Evolutionary conservation across 140 eudicot genomes (phyloP), one percentile per base, ranked within the genome.

Genomic region (Senecio squalidus): DNA sequence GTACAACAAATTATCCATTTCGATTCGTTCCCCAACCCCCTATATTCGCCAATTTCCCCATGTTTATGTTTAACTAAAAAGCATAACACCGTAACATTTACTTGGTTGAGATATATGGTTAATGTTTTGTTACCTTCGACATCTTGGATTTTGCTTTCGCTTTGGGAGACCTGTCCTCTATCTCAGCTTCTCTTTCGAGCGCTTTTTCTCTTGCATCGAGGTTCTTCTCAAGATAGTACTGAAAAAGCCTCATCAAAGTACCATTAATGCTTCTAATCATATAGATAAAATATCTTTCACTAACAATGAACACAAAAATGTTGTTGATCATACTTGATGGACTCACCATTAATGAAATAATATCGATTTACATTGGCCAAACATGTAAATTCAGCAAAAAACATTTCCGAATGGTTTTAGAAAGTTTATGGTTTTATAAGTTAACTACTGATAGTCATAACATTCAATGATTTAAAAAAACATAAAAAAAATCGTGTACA

Each of bases 201-300:
- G 85, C 96, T 58, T 78, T 87, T 56, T 82, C 78, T 68, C 98
- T 82, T 49, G 95, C 98, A 48, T 92, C 98, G 15, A 92, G 82
- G 69, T 92, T 92, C 93, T 92, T 92, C 93, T 92, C 98, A 61
- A 92, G 77, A 80, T 92, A 92, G 59, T 92, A 92, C 98, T 92
- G 74, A 60, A 51, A 14, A 69, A 47, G 8, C 44, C 57, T 66
- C 47, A 66, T 50, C 21, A 45, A 16, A 47, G 16, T 15, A 22
- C 10, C 43, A 36, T 58, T 34, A 58, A 58, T 26, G 15, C 31
- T 16, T 33, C n/a, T 22, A 14, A 8, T 48, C 3, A 52, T 2
- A 55, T 23, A 17, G n/a, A 43, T 4, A 26, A 13, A n/a, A 52
- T 13, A 25, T 25, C n/a, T 21, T 28, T 14, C 9, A 5, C 18